Evolutionary conservation across 2,329 filamentous ascomycete genomes (phyloP).

Genomic region (Pestalotiopsis sp.): DNA sequence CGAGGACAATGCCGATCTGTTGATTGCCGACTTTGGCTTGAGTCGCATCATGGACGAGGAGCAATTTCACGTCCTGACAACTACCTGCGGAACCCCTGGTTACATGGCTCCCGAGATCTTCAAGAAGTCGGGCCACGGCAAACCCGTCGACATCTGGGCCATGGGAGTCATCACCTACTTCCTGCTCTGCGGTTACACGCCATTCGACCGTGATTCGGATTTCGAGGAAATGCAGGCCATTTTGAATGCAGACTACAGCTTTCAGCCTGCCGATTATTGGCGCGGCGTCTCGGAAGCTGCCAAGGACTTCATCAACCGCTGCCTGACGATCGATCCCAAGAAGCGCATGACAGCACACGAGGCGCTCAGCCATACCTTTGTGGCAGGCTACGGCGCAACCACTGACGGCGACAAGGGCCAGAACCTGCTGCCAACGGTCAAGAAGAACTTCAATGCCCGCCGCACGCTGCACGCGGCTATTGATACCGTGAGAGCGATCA

Average conservation of each 20-base stretch:
- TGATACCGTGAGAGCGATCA: slow-evolving; percentile 71
- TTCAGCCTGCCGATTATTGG: slow-evolving; percentile 96
- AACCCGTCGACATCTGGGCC: slow-evolving; percentile 97
- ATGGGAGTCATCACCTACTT: slow-evolving; percentile 99
- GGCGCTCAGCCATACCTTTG: slow-evolving; percentile 68
- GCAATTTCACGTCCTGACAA: slow-evolving; percentile 96
- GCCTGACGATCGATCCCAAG: slow-evolving; percentile 86
- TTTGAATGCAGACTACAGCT: slow-evolving; percentile 92
- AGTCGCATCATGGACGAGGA: slow-evolving; percentile 99
- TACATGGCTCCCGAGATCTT: slow-evolving; percentile 99
- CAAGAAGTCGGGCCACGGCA: slow-evolving; percentile 97
- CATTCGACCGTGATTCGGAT: slow-evolving; percentile 96
- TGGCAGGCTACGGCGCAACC: slow-evolving; percentile 53
- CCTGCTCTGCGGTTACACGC: slow-evolving; percentile 94
- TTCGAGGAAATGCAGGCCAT: slow-evolving; percentile 99
- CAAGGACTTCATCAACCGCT: slow-evolving; percentile 89
- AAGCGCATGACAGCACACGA: slow-evolving; percentile 90
- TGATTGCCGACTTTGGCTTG: slow-evolving; percentile 96
- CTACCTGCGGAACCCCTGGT: slow-evolving; percentile 94
- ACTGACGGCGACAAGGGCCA: slow-evolving; percentile 54
- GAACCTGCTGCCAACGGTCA: slow-evolving; percentile 69
- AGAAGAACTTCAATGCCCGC: slow-evolving; percentile 75
- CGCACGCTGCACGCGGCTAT: slow-evolving; percentile 71
- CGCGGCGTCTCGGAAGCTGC: slow-evolving; percentile 84
- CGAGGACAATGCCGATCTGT: slow-evolving; percentile 93